Base-by-base conservation (phyloP, 345 rosid species). In the Zanthoxylum bungeanum region DNA sequence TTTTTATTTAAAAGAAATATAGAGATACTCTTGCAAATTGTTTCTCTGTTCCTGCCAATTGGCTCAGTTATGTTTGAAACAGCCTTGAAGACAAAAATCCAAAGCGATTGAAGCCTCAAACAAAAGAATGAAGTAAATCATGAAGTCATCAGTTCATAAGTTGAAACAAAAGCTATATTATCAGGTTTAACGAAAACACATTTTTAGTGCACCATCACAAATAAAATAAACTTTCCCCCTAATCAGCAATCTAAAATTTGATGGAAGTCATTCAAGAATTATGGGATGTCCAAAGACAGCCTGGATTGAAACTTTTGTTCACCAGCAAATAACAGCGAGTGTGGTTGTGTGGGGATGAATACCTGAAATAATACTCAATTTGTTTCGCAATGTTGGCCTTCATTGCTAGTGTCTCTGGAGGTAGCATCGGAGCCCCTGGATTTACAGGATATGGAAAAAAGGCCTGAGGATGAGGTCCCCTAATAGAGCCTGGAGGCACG, bases 291-390 rank as follows among this genome's bases (percentile, higher is more conserved):
- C 17, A 55, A 16, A 63, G 3, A 37, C 30, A 68, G 49, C 52
- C 2, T 17, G 49, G 25, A 49, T 1, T 25, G 27, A 52, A 56
- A 42, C 27, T n/a, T 56, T 44, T 27, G 7, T 25, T 36, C 4
- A 73, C 25, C 66, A 56, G 27, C 21, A 17, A 34, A 65, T n/a
- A 58, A 39, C 27, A 36, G 37, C 22, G 42, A 69, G n/a, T 24
- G 10, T 4, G 49, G 49, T 3, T n/a, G 10, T 7, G 72, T 56
- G 31, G 40, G 34, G 22, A 42, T 19, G 27, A 72, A 12, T 44
- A 88, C 99, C 99, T 88, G 90, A 96, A 96, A 85, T 96, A 96
- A 70, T 96, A 92, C 73, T 96, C 97, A 67, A 96, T 84, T 73
- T 96, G 99, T 75, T 80, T 86, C 9, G 82, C 65, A 71, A 96